phyloP scores from a whole-genome alignment of 2,329 filamentous ascomycete genomes.

The Xylariaceae sp. region DNA sequence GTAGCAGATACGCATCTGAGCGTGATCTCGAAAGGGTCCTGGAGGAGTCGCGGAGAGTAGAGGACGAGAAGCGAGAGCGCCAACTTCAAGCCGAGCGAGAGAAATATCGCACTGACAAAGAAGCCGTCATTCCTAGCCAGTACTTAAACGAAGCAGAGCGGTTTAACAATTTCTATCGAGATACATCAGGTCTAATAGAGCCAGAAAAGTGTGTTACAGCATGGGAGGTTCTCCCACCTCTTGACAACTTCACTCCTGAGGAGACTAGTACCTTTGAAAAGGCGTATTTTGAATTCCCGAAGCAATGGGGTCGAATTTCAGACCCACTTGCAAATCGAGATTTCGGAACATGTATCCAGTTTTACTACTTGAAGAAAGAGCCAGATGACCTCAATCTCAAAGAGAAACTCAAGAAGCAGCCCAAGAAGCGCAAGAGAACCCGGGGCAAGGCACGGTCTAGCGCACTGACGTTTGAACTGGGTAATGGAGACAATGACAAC shows the following conservation, averaged over 20 bases:
- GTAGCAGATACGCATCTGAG: conserved; percentile 65
- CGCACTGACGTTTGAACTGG: conserved; percentile 65
- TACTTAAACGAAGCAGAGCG: conserved; percentile 61
- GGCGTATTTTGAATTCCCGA: conserved; percentile 71
- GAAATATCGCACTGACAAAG: conserved; percentile 69
- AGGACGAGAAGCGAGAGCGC: conserved; percentile 68
- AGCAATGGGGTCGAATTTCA: conserved; percentile 79
- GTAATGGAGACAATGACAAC: conserved; percentile 55
- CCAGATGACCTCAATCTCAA: conserved; percentile 74
- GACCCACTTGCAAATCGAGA: conserved; percentile 64
- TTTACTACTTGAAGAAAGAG: conserved; percentile 81
- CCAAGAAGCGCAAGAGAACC: conserved; percentile 56
- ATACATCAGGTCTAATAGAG: conserved; percentile 63
- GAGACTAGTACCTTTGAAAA: conserved; percentile 71
- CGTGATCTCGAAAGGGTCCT: conserved; percentile 70
- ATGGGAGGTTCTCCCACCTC: conserved; percentile 70
- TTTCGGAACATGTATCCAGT: conserved; percentile 78
- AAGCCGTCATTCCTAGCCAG: conserved; percentile 72
- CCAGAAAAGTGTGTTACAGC: conserved; percentile 65
- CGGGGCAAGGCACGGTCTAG: conserved; percentile 60
- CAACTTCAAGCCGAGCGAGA: conserved; percentile 63
- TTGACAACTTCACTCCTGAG: conserved; percentile 71
- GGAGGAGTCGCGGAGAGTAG: conserved; percentile 68
- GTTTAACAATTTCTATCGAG: conserved; percentile 57
- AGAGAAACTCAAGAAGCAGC: conserved; percentile 68